Evolutionary conservation across 2,329 filamentous ascomycete genomes (phyloP).

Genomic region (Hypoxylon sp.): DNA sequence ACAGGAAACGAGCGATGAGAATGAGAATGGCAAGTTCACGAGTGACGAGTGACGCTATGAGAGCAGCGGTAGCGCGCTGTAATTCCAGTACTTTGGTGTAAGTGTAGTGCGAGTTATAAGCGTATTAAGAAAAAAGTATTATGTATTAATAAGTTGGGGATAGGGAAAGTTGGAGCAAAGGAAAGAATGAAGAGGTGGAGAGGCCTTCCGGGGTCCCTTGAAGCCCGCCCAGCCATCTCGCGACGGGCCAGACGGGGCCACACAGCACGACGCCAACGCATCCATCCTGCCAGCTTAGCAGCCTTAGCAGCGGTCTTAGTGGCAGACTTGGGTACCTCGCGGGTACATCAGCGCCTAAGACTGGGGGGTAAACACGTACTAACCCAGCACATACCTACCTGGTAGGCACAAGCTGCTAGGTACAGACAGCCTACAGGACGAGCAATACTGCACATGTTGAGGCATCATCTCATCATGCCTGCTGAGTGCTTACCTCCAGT

Average conservation of each 20-base stretch:
- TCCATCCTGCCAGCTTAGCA: too few relatives aligned
- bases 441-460: slow-evolving; percentile 16
- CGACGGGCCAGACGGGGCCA: background rate
- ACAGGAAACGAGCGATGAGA: slow-evolving; percentile 11
- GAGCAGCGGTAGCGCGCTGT: slow-evolving; percentile 5
- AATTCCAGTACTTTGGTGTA: too few relatives aligned
- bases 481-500: background rate
- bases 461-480: slow-evolving; percentile 10
- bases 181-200: slow-evolving; percentile 30
- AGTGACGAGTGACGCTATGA: too few relatives aligned
- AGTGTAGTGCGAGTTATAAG: too few relatives aligned
- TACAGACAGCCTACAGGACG: background rate
- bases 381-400: slow-evolving; percentile 29
- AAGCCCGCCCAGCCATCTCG: slow-evolving; percentile 22
- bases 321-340: too few relatives aligned
- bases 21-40: slow-evolving; percentile 4
- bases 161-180: slow-evolving; percentile 17
- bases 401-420: slow-evolving; percentile 2
- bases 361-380: too few relatives aligned
- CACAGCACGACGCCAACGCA: slow-evolving; percentile 26
- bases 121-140: slow-evolving; percentile 23
- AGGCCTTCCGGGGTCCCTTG: slow-evolving; percentile 25
- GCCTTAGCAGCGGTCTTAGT: too few relatives aligned
- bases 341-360: slow-evolving; percentile 28
- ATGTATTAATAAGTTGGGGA: slow-evolving; percentile 20